Evolutionary conservation across 371 early-diverging fungal species (phyloP).

Genomic region (Batkoa obscura): DNA sequence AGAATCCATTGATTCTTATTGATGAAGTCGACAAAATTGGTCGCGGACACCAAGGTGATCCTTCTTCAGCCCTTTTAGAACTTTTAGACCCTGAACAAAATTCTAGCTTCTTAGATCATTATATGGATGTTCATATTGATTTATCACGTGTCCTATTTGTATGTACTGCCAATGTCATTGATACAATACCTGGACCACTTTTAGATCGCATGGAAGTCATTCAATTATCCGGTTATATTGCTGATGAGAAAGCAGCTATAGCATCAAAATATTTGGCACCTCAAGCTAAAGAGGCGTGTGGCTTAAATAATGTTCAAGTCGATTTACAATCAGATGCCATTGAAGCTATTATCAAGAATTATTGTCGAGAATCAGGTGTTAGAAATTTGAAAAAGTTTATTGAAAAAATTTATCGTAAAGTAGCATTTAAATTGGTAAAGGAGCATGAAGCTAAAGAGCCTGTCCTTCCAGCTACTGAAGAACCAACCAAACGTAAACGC

Average conservation of each 20-base stretch:
- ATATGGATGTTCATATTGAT: conserved; percentile 94
- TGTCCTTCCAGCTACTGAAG: conserved; percentile 9
- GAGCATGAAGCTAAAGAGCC: conserved; percentile 8
- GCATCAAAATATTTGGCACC: conserved; percentile 81
- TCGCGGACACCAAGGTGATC: conserved; percentile 88
- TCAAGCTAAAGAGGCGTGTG: conserved; percentile 52
- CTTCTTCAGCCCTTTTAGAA: conserved; percentile 88
- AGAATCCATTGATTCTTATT: conserved; percentile 88
- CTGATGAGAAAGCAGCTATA: conserved; percentile 91
- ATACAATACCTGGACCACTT: conserved; percentile 89
- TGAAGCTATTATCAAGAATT: conserved; percentile 61
- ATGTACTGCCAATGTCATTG: conserved; percentile 88
- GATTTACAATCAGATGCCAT: conserved; percentile 52
- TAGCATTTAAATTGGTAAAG: conserved; percentile 70
- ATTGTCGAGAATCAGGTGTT: conserved; percentile 93
- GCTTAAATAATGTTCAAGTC: conserved; percentile 54
- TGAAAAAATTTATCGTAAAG: conserved; percentile 91
- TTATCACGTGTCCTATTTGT: conserved; percentile 91
- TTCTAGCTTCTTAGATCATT: conserved; percentile 87
- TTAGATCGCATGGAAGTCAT: conserved; percentile 97
- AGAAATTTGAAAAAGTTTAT: conserved; percentile 93
- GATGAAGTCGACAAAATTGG: conserved; percentile 97
- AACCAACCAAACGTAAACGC: not conserved
- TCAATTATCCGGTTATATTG: conserved; percentile 82
- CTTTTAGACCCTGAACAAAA: conserved; percentile 94